A percentile compares a stretch with the other conserved stretches of the same genome.
Conservation (phyloP, 2,329 filamentous ascomycete genomes). For the Fusarium musae region DNA sequence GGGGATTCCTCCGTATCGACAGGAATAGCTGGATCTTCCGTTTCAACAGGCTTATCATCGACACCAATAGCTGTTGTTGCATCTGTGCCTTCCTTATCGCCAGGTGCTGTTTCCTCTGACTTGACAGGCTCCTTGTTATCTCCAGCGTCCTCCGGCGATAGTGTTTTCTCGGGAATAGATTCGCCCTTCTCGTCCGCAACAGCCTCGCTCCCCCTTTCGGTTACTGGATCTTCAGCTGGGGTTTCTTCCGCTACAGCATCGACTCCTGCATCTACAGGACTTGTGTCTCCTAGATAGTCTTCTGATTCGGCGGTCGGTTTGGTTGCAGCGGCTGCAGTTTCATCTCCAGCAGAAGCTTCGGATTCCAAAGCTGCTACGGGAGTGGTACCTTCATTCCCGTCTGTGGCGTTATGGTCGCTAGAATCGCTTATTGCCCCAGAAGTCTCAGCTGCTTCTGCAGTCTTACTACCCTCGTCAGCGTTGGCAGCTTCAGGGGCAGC, state of each 20-base stretch:
- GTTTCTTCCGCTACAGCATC: background rate
- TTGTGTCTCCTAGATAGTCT: background rate
- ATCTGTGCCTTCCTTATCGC: background rate
- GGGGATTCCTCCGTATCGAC: background rate
- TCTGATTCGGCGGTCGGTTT: background rate
- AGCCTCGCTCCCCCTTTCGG: background rate
- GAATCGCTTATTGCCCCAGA: background rate
- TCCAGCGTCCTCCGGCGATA: background rate
- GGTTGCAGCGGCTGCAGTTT: background rate
- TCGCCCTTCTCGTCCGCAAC: background rate
- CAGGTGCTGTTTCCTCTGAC: slow-evolving; percentile 6
- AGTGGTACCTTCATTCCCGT: background rate
- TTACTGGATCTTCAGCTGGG: background rate
- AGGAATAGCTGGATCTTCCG: background rate
- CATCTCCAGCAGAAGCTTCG: background rate
- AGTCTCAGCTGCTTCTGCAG: background rate
- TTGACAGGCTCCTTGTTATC: background rate
- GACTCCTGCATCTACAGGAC: background rate
- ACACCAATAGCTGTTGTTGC: background rate
- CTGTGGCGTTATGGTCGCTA: background rate
- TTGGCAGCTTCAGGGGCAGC: background rate
- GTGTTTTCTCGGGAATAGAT: background rate
- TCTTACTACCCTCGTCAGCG: slow-evolving; percentile 3
- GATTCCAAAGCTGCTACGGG: background rate
- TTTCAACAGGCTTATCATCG: background rate